Evolutionary conservation across 345 rosid species (phyloP), one percentile per base, ranked within the genome.

Genomic region (Salix caprea): DNA sequence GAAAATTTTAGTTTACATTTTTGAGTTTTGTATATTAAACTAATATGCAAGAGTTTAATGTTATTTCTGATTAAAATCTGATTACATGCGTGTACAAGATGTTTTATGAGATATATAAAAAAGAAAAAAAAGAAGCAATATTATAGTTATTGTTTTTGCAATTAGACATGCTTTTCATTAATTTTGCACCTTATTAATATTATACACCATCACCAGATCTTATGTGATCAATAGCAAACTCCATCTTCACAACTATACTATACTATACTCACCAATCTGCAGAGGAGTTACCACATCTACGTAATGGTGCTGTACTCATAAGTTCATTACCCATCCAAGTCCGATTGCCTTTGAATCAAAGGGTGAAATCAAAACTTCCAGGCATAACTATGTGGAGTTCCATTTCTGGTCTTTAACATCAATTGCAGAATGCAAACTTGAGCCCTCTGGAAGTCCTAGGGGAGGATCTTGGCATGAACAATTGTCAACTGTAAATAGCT

Each of bases 401-500:
- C 69, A 71, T 26, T 75, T 73, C 72, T 74, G 48, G 76, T 84
- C 82, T 66, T 79, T 56, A 36, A 82, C 74, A 74, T 70, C 74
- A 72, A 88, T 79, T 65, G 67, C 70, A 7, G 86, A 76, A 86
- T 90, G 97, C 78, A 93, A 86, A 75, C 87, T 83, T 69, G 96
- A 91, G 7, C 90, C 94, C 74, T 86, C 86, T 26, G 99, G 99
- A 71, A 91, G 85, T 65, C 92, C 97, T 18, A 92, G 81, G 1
- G 99, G 97, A 21, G 99, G 86, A 74, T 89, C 87, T 46, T 79
- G 72, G 64, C 99, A 94, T 6, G 91, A 91, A 80, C 88, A 79
- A 58, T 94, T 94, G 76, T 92, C 94, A 71, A 94, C 99, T 14
- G 80, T 78, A 79, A 84, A 95, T 19, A 95, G 85, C 75, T 95